Conservation (phyloP, 805 yeast species). For the Ogataea pignaliae region DNA sequence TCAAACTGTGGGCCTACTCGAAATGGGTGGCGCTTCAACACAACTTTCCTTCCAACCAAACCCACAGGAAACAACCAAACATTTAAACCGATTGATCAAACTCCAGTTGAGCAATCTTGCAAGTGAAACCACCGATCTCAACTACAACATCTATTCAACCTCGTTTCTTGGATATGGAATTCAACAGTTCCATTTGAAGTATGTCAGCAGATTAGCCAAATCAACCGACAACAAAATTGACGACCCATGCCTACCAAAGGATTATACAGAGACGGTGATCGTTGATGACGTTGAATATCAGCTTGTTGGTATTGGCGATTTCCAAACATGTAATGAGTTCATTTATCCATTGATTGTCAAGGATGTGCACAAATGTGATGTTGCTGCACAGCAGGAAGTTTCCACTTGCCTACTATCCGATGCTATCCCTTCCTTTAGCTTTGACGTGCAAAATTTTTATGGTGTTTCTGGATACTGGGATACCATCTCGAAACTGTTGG, state of each 20-base stretch:
- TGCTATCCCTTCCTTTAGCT: constrained; percentile 52
- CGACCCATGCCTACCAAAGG: constrained; percentile 59
- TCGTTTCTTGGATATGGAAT: constrained; percentile 61
- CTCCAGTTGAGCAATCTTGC: constrained; percentile 38
- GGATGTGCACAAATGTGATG: constrained; percentile 19
- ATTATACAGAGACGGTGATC: constrained; percentile 24
- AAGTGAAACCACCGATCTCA: constrained; percentile 20
- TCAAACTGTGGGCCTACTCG: constrained; percentile 51
- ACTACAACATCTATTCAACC: constrained; percentile 45
- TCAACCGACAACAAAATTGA: constrained; percentile 6
- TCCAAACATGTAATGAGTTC: constrained; percentile 40
- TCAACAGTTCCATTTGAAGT: constrained; percentile 48
- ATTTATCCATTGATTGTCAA: constrained; percentile 41
- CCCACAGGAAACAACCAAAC: constrained; percentile 38
- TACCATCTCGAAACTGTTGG: constrained; percentile 44
- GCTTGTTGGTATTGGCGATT: constrained; percentile 51
- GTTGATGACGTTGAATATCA: constrained; percentile 14
- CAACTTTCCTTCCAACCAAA: constrained; percentile 64
- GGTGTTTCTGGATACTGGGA: constrained; percentile 72
- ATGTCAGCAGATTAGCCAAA: constrained; percentile 33
- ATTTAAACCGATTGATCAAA: constrained; percentile 41
- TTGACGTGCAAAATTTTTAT: constrained; percentile 50
- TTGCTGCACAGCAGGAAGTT: constrained; percentile 20
- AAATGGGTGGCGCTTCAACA: constrained; percentile 64
- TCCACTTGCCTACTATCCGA: constrained; percentile 50